A percentile compares a stretch with the other conserved stretches of the same genome.
Evolutionary conservation across 768 basidiomycete species (phyloP).

Genomic region (Pleurotus pulmonarius): DNA sequence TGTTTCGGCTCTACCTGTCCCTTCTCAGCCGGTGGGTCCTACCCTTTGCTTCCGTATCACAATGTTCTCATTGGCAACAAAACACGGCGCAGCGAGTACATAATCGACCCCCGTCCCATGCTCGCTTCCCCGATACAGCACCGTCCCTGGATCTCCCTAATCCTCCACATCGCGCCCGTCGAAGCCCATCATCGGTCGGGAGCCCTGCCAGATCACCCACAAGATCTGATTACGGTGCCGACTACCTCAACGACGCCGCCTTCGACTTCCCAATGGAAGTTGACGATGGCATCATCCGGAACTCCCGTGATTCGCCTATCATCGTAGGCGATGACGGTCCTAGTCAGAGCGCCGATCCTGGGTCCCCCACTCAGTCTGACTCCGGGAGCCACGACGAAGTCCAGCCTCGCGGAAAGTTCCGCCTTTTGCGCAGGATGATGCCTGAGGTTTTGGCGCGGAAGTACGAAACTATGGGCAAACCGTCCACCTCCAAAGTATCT

Average conservation of each 20-base stretch:
- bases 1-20: background rate
- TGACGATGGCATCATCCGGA: background rate
- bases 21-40: constrained; percentile 11
- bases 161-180: no score
- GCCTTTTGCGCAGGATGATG: background rate
- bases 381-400: background rate
- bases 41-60: background rate
- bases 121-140: no score
- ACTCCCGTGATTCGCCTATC: background rate
- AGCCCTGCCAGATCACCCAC: no score
- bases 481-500: background rate
- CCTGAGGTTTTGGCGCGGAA: background rate
- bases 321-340: background rate
- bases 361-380: no score
- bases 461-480: background rate
- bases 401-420: background rate
- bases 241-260: no score
- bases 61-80: background rate
- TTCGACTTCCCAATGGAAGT: background rate
- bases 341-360: background rate
- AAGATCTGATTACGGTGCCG: no score
- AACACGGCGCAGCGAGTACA: no score
- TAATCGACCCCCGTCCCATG: no score
- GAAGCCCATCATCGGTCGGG: no score
- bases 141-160: no score